Base-by-base conservation (phyloP, 2,329 filamentous ascomycete species). In the Arthrobotrys megalospora region DNA sequence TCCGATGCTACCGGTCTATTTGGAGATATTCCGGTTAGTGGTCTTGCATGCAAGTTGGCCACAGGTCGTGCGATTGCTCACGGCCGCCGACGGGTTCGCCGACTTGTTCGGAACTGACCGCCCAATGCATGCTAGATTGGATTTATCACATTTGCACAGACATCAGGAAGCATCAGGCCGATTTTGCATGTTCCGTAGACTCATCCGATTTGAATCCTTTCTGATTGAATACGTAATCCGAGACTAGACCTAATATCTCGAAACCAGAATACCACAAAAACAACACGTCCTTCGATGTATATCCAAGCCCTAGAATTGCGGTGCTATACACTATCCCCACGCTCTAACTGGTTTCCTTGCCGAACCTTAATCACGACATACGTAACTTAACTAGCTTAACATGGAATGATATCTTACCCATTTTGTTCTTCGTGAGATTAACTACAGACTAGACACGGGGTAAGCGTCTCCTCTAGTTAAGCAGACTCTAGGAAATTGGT, bases 1-100 rank as follows among this genome's bases (percentile, higher is more conserved):
- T 58, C 52, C 52, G 52, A 58, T 58, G 34, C 32, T 58, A 58
- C 52, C 52, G 52, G 52, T 21, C 52, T 14, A 60, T 60, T 60
- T 60, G 36, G 36, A 43, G 55, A 43, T 43, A 60, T 19, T 41
- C 55, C 55, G 55, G 7, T 14, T 43, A 60, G 55, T 28, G 34
- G 55, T n/a, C 55, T 60, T 60, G n/a, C n/a, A n/a, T n/a, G n/a
- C n/a, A n/a, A n/a, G n/a, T n/a, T n/a, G 55, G 55, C 55, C 16
- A 6, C 10, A 55, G 11, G 28, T 19, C n/a, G 52, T 58, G 52
- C 32, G 52, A 36, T 58, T 58, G 14, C 24, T 10, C 6, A 45
- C 24, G 55, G 55, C 45, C 10, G 16, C 34, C 19, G 34, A 43
- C 55, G 55, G 55, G 55, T 60, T 60, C 55, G 36, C 55, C 55